Evolutionary conservation across 2,329 filamentous ascomycete species (phyloP).

Genomic region (Colletotrichum sp.): DNA sequence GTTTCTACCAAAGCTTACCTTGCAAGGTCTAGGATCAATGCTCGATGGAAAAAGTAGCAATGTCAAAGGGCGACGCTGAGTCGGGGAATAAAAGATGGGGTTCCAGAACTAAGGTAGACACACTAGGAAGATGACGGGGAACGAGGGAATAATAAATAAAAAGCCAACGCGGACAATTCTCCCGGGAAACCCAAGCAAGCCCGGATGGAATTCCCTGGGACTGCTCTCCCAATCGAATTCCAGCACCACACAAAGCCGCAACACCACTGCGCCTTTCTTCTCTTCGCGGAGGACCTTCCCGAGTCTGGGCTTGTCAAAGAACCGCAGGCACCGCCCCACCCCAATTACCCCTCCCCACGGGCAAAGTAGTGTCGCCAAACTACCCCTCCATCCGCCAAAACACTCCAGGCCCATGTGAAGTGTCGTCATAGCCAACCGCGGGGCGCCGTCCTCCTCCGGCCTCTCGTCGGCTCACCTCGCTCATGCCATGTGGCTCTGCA

Average conservation of each 20-base stretch:
- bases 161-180: neutral
- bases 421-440: slow-evolving; percentile 17
- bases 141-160: neutral
- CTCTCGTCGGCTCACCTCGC: neutral
- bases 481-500: neutral
- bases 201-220: neutral
- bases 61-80: neutral
- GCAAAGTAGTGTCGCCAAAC: neutral
- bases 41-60: neutral
- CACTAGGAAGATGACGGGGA: neutral
- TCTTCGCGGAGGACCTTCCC: neutral
- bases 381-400: slow-evolving; percentile 5
- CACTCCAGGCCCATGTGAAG: slow-evolving; percentile 4
- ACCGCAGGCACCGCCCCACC: neutral
- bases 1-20: neutral
- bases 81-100: neutral
- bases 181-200: neutral
- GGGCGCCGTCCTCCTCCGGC: neutral
- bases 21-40: slow-evolving; percentile 6
- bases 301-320: neutral
- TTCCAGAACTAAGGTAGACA: neutral
- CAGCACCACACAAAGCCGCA: neutral
- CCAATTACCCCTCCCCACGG: slow-evolving; percentile 9
- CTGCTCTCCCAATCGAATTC: neutral
- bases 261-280: neutral